Evolutionary conservation across 1,284 basidiomycete species (phyloP).

Genomic region (Lentinula novae-zelandiae): DNA sequence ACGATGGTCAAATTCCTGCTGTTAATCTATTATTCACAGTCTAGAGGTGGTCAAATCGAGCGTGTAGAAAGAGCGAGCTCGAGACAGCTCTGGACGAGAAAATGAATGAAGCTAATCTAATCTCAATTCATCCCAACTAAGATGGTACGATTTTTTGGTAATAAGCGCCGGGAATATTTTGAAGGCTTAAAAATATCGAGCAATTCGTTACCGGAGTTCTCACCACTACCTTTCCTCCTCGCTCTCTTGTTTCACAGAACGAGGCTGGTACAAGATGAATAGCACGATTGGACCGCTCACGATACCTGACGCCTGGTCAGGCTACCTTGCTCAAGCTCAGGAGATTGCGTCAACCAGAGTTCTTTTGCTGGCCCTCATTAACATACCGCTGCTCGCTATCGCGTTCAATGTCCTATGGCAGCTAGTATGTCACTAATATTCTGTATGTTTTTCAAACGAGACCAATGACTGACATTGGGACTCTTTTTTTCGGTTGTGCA

Average conservation of each 20-base stretch:
- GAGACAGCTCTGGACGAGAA: background rate
- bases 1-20: no score
- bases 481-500: slow-evolving; percentile 17
- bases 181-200: background rate
- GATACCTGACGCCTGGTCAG: slow-evolving; percentile 41
- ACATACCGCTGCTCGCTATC: slow-evolving; percentile 34
- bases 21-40: no score
- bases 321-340: slow-evolving; percentile 42
- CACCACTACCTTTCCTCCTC: background rate
- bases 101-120: slow-evolving; percentile 1
- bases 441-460: background rate
- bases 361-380: slow-evolving; percentile 32
- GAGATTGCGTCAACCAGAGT: slow-evolving; percentile 31
- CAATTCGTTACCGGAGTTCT: background rate
- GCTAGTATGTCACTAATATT: slow-evolving; percentile 25
- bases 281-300: slow-evolving; percentile 37
- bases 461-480: background rate
- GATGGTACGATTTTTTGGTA: slow-evolving; percentile 9
- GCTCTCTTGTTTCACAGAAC: slow-evolving; percentile 17
- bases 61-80: background rate
- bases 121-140: background rate
- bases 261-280: slow-evolving; percentile 27
- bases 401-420: slow-evolving; percentile 40
- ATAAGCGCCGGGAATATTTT: background rate
- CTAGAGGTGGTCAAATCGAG: no score